Conservation (phyloP, 352 stramenopile species). For the Phytophthora idaei region DNA sequence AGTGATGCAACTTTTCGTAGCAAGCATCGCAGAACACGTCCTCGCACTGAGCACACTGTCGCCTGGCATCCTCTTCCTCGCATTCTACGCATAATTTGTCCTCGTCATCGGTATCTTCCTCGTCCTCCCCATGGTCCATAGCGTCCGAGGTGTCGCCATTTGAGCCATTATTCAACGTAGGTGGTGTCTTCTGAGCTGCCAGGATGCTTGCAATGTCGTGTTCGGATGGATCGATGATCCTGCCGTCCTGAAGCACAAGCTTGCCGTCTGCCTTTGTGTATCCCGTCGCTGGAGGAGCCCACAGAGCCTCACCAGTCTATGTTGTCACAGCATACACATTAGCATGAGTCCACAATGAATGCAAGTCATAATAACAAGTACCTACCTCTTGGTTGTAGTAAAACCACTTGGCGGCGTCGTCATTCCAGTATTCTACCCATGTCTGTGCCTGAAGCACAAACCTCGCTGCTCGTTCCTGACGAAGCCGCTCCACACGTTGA, state of each 20-base stretch:
- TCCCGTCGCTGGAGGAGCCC: slow-evolving; percentile 65
- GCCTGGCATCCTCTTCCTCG: slow-evolving; percentile 72
- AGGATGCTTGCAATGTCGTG: slow-evolving; percentile 40
- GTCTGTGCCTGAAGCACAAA: slow-evolving; percentile 54
- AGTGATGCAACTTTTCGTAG: slow-evolving; percentile 78
- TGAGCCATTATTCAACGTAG: slow-evolving; percentile 11
- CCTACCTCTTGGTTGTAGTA: slow-evolving; percentile 75
- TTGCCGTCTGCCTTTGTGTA: slow-evolving; percentile 76
- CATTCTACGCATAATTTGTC: slow-evolving; percentile 80
- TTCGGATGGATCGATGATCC: slow-evolving; percentile 58
- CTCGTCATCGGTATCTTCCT: slow-evolving; percentile 54
- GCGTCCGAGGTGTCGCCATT: slow-evolving; percentile 1
- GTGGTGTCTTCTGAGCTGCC: slow-evolving; percentile 27
- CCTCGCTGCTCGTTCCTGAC: slow-evolving; percentile 37
- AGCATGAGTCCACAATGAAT: slow-evolving; percentile 2
- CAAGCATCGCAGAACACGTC: slow-evolving; percentile 82
- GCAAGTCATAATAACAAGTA: background rate
- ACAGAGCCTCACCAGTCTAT: slow-evolving; percentile 72
- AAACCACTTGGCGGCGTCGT: slow-evolving; percentile 75
- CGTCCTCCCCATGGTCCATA: slow-evolving; percentile 23
- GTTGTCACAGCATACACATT: slow-evolving; percentile 7
- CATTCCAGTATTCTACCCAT: slow-evolving; percentile 83
- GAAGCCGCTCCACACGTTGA: slow-evolving; percentile 37
- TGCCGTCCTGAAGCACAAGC: slow-evolving; percentile 73
- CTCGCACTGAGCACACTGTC: slow-evolving; percentile 74